Evolutionary conservation across 1,284 basidiomycete genomes (phyloP).

Genomic region (Thecaphora thlaspeos): DNA sequence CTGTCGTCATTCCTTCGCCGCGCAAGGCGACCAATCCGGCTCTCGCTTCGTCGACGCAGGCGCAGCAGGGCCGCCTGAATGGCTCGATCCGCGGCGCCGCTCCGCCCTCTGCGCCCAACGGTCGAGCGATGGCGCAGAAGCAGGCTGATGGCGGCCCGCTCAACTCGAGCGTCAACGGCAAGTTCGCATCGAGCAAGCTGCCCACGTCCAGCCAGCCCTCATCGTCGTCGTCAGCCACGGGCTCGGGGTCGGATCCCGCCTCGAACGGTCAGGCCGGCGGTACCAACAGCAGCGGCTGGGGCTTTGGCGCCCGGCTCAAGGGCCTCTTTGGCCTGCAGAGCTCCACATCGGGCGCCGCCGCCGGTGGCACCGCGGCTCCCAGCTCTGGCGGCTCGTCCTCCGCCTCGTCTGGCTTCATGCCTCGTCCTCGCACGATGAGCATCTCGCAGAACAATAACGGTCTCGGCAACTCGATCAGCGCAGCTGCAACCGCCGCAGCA

Average conservation of each 20-base stretch:
- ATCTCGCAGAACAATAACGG: constrained; percentile 1
- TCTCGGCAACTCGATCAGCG: constrained; percentile 2
- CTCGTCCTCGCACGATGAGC: constrained; percentile 12
- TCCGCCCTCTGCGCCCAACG: background rate
- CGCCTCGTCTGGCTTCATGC: constrained; percentile 16
- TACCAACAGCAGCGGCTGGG: constrained; percentile 27
- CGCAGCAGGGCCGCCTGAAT: too few relatives aligned
- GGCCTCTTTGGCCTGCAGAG: constrained; percentile 41
- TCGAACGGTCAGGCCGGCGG: too few relatives aligned
- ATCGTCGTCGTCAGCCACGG: background rate
- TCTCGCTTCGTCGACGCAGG: too few relatives aligned
- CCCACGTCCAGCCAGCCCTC: background rate
- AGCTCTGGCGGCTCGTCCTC: constrained; percentile 4
- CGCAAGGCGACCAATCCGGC: too few relatives aligned
- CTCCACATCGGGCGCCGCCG: constrained; percentile 19
- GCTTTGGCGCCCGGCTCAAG: constrained; percentile 43
- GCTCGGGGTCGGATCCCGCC: too few relatives aligned
- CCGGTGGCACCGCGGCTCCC: too few relatives aligned
- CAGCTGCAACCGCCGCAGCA: constrained; percentile 1
- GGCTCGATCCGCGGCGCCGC: too few relatives aligned
- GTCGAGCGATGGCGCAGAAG: background rate
- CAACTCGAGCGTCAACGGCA: background rate
- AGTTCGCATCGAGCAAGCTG: background rate
- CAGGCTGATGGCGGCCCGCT: background rate
- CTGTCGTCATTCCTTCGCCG: too few relatives aligned